These are phyloP conservation scores for Lindgomyces ingoldianus DNA, from an alignment of 495 filamentous ascomycete species.

Conservation along the genomic window DNA sequence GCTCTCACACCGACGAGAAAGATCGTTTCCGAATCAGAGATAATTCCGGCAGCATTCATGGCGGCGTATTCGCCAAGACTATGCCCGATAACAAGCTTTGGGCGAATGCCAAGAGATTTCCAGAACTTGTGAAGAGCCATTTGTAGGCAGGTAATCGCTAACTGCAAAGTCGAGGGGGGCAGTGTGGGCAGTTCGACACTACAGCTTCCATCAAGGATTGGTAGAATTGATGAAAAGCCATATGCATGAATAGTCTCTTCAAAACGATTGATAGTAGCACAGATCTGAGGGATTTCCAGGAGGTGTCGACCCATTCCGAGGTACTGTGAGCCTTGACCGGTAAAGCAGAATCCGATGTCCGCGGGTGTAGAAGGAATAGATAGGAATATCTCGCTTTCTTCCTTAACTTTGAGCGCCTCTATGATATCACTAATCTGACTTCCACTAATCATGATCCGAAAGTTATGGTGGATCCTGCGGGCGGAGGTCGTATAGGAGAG, in stretches of 20 bases:
- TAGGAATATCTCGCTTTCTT: slow-evolving; percentile 30
- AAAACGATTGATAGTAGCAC: slow-evolving; percentile 40
- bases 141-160: slow-evolving; percentile 43
- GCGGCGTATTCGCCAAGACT: slow-evolving; percentile 52
- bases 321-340: slow-evolving; percentile 19
- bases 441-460: slow-evolving; percentile 21
- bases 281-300: slow-evolving; percentile 46
- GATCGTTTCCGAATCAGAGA: slow-evolving; percentile 45
- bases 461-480: slow-evolving; percentile 30
- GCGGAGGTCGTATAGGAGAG: slow-evolving; percentile 49
- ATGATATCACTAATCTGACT: too few relatives aligned
- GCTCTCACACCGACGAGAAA: slow-evolving; percentile 47
- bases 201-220: too few relatives aligned
- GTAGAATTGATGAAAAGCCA: too few relatives aligned
- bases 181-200: too few relatives aligned
- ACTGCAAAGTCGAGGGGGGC: slow-evolving; percentile 40
- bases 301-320: slow-evolving; percentile 35
- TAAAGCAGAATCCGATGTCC: slow-evolving; percentile 27
- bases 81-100: slow-evolving; percentile 47
- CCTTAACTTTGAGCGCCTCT: too few relatives aligned
- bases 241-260: slow-evolving; percentile 36
- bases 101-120: slow-evolving; percentile 44
- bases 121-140: slow-evolving; percentile 46
- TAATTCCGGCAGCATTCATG: slow-evolving; percentile 46
- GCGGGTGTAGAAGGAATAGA: slow-evolving; percentile 37